These are phyloP conservation scores for Penicillium hesseltinei DNA, from an alignment of 2,329 filamentous ascomycete species.

Conservation along the genomic window DNA sequence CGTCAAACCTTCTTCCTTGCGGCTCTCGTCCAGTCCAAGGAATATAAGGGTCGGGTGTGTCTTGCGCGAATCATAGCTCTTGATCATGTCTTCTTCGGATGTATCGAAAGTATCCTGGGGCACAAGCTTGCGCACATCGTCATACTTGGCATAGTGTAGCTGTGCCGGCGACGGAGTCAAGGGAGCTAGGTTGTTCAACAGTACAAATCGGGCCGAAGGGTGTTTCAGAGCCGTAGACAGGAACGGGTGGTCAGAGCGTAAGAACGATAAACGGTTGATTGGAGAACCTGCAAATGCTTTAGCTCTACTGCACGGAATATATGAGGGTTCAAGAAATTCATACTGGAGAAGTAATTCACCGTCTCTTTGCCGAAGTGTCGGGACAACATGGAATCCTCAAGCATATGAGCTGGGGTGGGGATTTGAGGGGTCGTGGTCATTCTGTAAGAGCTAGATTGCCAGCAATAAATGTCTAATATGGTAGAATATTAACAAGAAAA, in stretches of 20 bases:
- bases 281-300: slow-evolving; percentile 42
- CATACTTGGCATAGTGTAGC: slow-evolving; percentile 66
- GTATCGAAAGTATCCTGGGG: slow-evolving; percentile 68
- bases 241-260: slow-evolving; percentile 49
- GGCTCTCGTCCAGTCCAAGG: slow-evolving; percentile 72
- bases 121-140: slow-evolving; percentile 69
- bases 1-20: slow-evolving; percentile 41
- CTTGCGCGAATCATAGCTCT: slow-evolving; percentile 68
- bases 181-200: slow-evolving; percentile 76
- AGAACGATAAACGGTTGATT: slow-evolving; percentile 51
- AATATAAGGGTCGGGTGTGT: slow-evolving; percentile 74
- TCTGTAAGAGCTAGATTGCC: slow-evolving; percentile 9
- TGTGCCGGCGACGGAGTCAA: slow-evolving; percentile 60
- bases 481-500: not conserved
- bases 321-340: slow-evolving; percentile 5
- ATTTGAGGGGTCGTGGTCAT: slow-evolving; percentile 41
- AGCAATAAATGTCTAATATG: not conserved
- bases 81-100: slow-evolving; percentile 70
- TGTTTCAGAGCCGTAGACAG: slow-evolving; percentile 50
- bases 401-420: slow-evolving; percentile 58
- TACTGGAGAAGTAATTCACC: slow-evolving; percentile 53
- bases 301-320: not conserved
- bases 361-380: slow-evolving; percentile 52
- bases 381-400: slow-evolving; percentile 56
- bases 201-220: slow-evolving; percentile 61